A percentile compares a stretch with the other conserved stretches of the same genome.
Evolutionary conservation across 1,284 basidiomycete genomes (phyloP).

Genomic region (Ustilago loliicola): DNA sequence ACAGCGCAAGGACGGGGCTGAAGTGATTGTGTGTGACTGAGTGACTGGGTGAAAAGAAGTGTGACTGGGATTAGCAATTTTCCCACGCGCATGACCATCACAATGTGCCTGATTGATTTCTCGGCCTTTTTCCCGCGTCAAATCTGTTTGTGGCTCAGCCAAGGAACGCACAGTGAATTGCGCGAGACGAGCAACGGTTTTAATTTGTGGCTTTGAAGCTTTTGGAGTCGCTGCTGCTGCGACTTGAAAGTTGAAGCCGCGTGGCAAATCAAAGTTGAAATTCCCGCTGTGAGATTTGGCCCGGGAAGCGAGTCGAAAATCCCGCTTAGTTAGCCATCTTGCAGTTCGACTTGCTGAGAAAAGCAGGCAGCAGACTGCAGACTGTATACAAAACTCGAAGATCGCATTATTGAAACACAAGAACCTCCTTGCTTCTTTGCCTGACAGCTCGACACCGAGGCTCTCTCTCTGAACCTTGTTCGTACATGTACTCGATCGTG

Average conservation of each 20-base stretch:
- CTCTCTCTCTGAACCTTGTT: slow-evolving; percentile 3
- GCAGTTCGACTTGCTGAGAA: background rate
- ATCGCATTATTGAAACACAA: background rate
- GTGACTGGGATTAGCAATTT: background rate
- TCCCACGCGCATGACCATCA: slow-evolving; percentile 22
- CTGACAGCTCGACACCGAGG: slow-evolving; percentile 13
- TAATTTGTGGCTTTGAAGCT: too few relatives aligned
- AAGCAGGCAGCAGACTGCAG: background rate
- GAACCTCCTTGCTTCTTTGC: slow-evolving; percentile 11
- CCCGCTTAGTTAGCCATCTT: background rate
- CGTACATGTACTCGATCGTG: background rate
- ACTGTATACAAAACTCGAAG: background rate
- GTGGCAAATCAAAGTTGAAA: slow-evolving; percentile 2
- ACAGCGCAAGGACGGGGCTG: background rate
- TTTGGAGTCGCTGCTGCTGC: background rate
- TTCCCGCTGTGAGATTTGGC: slow-evolving; percentile 2
- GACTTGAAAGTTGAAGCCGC: background rate
- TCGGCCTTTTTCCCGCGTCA: background rate
- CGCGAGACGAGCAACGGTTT: background rate
- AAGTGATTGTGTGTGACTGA: background rate
- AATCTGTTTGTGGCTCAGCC: slow-evolving; percentile 11
- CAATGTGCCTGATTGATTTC: slow-evolving; percentile 11
- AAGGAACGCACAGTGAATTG: background rate
- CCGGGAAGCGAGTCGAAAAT: background rate
- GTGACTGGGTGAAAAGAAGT: background rate